Evolutionary conservation across 1,139 yeast species (phyloP), one percentile per base, ranked within the genome.

Genomic region (Pichia terricola): DNA sequence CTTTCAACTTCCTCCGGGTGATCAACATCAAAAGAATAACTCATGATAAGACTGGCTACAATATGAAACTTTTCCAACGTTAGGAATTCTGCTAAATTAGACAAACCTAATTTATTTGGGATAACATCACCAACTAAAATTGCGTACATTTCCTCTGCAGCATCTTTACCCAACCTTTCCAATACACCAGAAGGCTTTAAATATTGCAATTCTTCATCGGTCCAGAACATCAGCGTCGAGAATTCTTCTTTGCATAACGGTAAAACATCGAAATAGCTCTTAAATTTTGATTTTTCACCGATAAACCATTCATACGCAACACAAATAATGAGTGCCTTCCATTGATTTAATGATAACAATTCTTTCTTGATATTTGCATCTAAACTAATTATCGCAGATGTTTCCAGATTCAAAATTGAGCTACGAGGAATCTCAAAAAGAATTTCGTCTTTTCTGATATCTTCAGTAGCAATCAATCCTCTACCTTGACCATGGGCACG

Each of bases 211-310:
- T 80, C 80, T 2, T 63, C 64, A 1, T 72, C 75, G 3, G 54
- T 53, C 97, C 97, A 91, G 56, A 79, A 87, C 77, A 88, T 83
- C 46, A 89, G 73, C 40, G 82, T 84, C 55, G 80, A 72, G 59
- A 84, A 79, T 16, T 62, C 54, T 1, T 56, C 53, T 7, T 37
- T 8, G 10, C 32, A n/a, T 7, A 42, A 35, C 0, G 97, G 97
- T 41, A 91, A 67, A 0, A 88, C 75, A 34, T 73, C 67, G 49
- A 87, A 76, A 61, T 91, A 91, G 1, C 78, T 72, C 45, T 58
- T 60, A 95, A 96, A 89, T 34, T 63, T 66, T 41, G 85, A 76
- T 9, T 63, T 51, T 1, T 63, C 65, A 4, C 69, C 66, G 37
- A 65, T 54, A 42, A 63, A 64, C 50, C 69, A 58, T 56, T 85